A percentile compares a stretch with the other conserved stretches of the same genome.
Evolutionary conservation across 768 basidiomycete species (phyloP).

Genomic region (Tricholoma terreum): DNA sequence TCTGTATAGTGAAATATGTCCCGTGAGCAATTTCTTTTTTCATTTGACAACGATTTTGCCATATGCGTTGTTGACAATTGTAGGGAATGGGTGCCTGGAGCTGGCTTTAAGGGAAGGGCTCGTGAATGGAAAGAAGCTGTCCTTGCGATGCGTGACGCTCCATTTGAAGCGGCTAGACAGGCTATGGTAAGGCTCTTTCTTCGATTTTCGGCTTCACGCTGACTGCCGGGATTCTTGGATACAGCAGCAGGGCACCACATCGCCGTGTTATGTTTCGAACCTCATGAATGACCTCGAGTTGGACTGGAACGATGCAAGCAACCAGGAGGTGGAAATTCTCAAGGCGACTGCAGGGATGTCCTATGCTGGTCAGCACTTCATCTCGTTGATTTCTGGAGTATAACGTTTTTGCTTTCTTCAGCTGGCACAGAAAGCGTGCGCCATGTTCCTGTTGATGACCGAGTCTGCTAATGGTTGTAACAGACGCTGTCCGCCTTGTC

Average conservation of each 20-base stretch:
- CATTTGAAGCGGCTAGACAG: conserved; percentile 35
- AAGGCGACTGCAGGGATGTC: conserved; percentile 36
- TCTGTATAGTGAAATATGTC: conserved; percentile 43
- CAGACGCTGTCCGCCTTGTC: conserved; percentile 34
- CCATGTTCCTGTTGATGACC: not conserved
- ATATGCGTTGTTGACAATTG: not conserved
- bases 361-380: conserved; percentile 30
- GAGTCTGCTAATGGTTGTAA: not conserved
- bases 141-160: conserved; percentile 46
- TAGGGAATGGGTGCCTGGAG: conserved; percentile 50
- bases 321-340: conserved; percentile 27
- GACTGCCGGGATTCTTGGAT: not conserved
- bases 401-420: conserved; percentile 7
- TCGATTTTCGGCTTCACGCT: not conserved
- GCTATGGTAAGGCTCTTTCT: conserved; percentile 31
- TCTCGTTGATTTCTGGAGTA: not conserved
- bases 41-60: not conserved
- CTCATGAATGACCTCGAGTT: conserved; percentile 24
- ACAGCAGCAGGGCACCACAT: conserved; percentile 31
- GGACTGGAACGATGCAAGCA: conserved; percentile 14
- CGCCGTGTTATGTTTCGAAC: conserved; percentile 33
- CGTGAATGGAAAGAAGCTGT: conserved; percentile 47
- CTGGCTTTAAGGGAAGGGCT: conserved; percentile 49
- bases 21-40: conserved; percentile 33
- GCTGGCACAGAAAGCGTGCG: conserved; percentile 44